phyloP scores from a whole-genome alignment of 345 rosid genomes.

The Cardiospermum halicacabum region DNA sequence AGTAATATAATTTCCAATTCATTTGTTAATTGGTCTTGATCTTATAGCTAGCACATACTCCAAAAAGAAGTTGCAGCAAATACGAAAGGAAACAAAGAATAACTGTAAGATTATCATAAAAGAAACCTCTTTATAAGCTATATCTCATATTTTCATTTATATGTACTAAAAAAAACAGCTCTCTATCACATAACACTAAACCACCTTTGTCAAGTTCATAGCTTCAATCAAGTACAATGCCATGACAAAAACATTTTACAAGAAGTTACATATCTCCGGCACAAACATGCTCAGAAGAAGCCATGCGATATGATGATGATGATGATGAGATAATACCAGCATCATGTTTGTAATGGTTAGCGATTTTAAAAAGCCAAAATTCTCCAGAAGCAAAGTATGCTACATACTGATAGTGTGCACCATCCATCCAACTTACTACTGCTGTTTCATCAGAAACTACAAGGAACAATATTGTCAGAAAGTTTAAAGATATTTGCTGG shows the following conservation, averaged over 20 bases:
- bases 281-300: neutral
- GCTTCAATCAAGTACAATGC: neutral
- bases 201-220: neutral
- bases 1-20: no score
- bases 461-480: neutral
- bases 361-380: slow-evolving; percentile 4
- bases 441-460: neutral
- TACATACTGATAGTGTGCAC: neutral
- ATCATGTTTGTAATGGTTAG: slow-evolving; percentile 11
- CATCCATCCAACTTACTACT: neutral
- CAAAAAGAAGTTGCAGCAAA: neutral
- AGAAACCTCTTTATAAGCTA: neutral
- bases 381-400: neutral
- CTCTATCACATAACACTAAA: neutral
- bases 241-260: slow-evolving; percentile 3
- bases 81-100: neutral
- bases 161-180: neutral
- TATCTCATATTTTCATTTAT: neutral
- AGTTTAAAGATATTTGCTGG: neutral
- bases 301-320: neutral
- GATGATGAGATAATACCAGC: neutral
- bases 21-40: no score
- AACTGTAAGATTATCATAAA: neutral
- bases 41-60: no score
- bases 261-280: neutral